Evolutionary conservation across 2,329 filamentous ascomycete genomes (phyloP).

Genomic region (Xylaria sp.): DNA sequence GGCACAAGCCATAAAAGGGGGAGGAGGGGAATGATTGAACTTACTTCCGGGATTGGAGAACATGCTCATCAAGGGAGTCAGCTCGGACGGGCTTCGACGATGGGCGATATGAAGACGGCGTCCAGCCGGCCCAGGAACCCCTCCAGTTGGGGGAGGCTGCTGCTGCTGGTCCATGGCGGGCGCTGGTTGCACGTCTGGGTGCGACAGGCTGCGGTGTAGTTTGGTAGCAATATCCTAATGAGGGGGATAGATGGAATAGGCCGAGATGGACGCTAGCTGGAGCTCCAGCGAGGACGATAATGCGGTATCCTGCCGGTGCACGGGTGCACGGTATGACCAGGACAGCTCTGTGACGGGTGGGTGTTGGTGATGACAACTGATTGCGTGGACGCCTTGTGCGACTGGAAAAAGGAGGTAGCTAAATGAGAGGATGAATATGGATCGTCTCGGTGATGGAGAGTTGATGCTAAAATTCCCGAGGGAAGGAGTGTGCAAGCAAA

Average conservation of each 20-base stretch:
- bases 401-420: slow-evolving; percentile 50
- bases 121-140: slow-evolving; percentile 78
- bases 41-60: slow-evolving; percentile 73
- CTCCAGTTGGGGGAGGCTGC: slow-evolving; percentile 61
- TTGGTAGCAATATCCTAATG: slow-evolving; percentile 33
- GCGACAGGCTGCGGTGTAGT: slow-evolving; percentile 52
- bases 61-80: slow-evolving; percentile 98
- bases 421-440: slow-evolving; percentile 58
- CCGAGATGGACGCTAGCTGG: slow-evolving; percentile 38
- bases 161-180: slow-evolving; percentile 69
- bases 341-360: slow-evolving; percentile 21
- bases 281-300: slow-evolving; percentile 32
- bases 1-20: slow-evolving; percentile 7
- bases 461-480: slow-evolving; percentile 45
- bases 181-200: slow-evolving; percentile 56
- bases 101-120: slow-evolving; percentile 97
- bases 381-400: slow-evolving; percentile 36
- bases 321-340: slow-evolving; percentile 15
- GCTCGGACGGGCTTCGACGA: slow-evolving; percentile 94
- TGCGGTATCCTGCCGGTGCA: slow-evolving; percentile 25
- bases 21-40: slow-evolving; percentile 47
- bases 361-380: slow-evolving; percentile 27
- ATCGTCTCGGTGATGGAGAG: slow-evolving; percentile 50
- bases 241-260: slow-evolving; percentile 39
- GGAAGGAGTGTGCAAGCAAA: slow-evolving; percentile 49